Percentiles rank a stretch among this genome's conserved stretches.
These are phyloP conservation scores for Aspergillus sclerotioniger DNA, from an alignment of 495 filamentous ascomycete species.

Conservation along the genomic window DNA sequence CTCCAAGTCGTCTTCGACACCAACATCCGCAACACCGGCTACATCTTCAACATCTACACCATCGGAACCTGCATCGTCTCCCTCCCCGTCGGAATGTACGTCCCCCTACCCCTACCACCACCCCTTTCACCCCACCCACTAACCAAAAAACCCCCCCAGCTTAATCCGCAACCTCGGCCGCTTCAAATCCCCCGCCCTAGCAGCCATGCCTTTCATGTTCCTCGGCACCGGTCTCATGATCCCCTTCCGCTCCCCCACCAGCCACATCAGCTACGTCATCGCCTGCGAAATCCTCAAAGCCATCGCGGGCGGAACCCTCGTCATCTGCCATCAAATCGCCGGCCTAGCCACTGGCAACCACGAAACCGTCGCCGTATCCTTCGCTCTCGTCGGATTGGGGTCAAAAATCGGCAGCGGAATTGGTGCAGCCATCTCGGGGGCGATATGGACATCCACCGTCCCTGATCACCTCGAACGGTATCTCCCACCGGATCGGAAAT, in stretches of 20 bases:
- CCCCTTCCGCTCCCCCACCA: conserved; percentile 58
- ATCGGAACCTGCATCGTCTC: conserved; percentile 25
- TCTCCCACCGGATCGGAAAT: conserved; percentile 48
- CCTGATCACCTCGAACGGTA: conserved; percentile 48
- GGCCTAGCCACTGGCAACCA: conserved; percentile 63
- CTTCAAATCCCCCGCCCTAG: conserved; percentile 52
- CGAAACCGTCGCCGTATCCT: conserved; percentile 62
- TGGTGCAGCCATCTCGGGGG: conserved; percentile 56
- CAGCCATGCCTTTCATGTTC: conserved; percentile 57
- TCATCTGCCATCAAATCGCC: conserved; percentile 64
- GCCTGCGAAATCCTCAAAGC: conserved; percentile 72
- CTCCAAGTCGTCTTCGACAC: conserved; percentile 66
- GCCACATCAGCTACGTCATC: conserved; percentile 59
- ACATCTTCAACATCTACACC: conserved; percentile 50
- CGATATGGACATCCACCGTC: conserved; percentile 65
- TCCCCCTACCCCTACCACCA: not conserved
- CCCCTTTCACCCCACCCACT: not conserved
- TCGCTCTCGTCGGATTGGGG: conserved; percentile 62
- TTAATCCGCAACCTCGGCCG: conserved; percentile 53
- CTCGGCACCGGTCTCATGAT: conserved; percentile 59
- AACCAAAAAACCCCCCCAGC: not conserved
- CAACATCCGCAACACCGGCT: conserved; percentile 53
- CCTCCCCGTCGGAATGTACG: conserved; percentile 2
- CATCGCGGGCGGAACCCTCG: conserved; percentile 53
- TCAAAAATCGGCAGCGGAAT: conserved; percentile 62